Evolutionary conservation across 2,329 filamentous ascomycete species (phyloP), one percentile per base, ranked within the genome.

Genomic region (Monosporascus sp.): DNA sequence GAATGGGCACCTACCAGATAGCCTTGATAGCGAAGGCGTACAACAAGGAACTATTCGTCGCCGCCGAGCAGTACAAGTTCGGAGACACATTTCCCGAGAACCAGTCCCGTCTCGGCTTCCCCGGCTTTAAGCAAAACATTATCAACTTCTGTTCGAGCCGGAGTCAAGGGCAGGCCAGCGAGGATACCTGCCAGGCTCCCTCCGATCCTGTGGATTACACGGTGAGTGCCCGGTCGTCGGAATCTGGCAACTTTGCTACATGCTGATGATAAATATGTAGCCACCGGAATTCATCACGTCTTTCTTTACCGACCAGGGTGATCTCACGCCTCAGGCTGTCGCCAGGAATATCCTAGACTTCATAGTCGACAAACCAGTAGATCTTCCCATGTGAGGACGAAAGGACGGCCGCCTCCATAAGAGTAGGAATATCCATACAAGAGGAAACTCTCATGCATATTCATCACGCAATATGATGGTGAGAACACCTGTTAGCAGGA

Each of bases 31-130:
- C 92, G 5, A 86, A 86, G 63, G 81, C 81, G 16, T 80, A 81
- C 56, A 69, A 72, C 27, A 77, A 77, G 45, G 83, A 86, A 40
- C 90, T 97, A 62, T 96, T 95, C 65, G 91, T 96, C 19, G 91
- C 94, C 5, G 88, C 88, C 1, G 94, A 99, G 75, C 95, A 89
- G 64, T 94, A 99, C 77, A 99, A 99, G 74, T 97, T 99, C 67
- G 91, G 95, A 46, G 82, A 91, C 63, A 80, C 94, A 52, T 94
- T 92, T 64, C 90, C 93, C 1, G 74, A 94, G 22, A 85, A 87
- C 58, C 91, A 96, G 71, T 67, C 77, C 24, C 72, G 76, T 41
- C 68, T 78, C 9, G 64, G 64, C n/a, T 74, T 70, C 17, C 68
- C 78, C 7, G 64, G 64, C 19, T 74, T 70, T 17, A 59, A 73